Percentiles rank a stretch among this genome's conserved stretches.
phyloP scores from a whole-genome alignment of 2,329 filamentous ascomycete genomes.

The Pseudocercospora cruenta region DNA sequence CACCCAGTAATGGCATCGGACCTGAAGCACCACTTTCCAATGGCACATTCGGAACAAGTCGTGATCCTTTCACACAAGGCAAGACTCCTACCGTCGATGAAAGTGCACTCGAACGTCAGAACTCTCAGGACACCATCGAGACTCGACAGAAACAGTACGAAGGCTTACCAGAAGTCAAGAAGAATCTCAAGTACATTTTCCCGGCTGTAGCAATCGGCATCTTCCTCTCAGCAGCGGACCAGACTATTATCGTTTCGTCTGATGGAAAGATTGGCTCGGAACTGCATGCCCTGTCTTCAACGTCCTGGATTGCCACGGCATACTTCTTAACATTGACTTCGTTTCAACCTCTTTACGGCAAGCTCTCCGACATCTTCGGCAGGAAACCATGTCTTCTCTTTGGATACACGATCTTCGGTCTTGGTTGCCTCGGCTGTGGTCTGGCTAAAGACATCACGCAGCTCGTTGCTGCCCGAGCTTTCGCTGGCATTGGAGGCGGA shows the following conservation, averaged over 20 bases:
- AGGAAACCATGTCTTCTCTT: constrained; percentile 68
- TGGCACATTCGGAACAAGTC: constrained; percentile 20
- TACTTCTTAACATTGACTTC: constrained; percentile 76
- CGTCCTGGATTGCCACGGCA: constrained; percentile 73
- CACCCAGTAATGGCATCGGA: constrained; percentile 34
- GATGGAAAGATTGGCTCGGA: constrained; percentile 79
- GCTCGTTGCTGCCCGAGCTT: constrained; percentile 66
- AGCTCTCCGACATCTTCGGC: constrained; percentile 71
- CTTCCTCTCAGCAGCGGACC: constrained; percentile 73
- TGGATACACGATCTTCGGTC: constrained; percentile 65
- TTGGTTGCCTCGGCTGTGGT: constrained; percentile 67
- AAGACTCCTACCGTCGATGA: constrained; percentile 35
- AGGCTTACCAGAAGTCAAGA: constrained; percentile 54
- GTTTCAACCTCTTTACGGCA: constrained; percentile 75
- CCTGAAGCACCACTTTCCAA: constrained; percentile 26
- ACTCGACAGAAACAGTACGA: constrained; percentile 44
- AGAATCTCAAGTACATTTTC: constrained; percentile 60
- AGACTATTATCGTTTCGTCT: constrained; percentile 76
- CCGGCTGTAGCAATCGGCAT: constrained; percentile 67
- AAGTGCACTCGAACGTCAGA: constrained; percentile 39
- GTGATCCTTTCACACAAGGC: neutral
- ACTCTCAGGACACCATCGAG: constrained; percentile 31
- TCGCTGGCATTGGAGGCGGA: constrained; percentile 68
- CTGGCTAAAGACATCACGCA: constrained; percentile 66
- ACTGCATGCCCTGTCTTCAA: constrained; percentile 72